Percentiles rank a stretch among this genome's conserved stretches.
These are phyloP conservation scores for Colletotrichum noveboracense DNA, from an alignment of 2,329 filamentous ascomycete genomes.

Conservation along the genomic window DNA sequence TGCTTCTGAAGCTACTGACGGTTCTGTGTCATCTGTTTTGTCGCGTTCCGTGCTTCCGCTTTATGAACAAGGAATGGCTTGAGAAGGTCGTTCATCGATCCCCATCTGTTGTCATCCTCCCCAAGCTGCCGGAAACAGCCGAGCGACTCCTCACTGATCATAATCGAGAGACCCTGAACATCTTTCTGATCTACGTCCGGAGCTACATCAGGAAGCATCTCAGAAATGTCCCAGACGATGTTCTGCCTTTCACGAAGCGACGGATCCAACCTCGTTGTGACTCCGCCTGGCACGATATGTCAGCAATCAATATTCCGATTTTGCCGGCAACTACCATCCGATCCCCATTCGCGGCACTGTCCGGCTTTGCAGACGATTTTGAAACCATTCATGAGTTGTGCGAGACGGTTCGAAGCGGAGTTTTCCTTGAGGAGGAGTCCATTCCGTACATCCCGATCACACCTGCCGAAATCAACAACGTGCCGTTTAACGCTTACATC, in stretches of 20 bases:
- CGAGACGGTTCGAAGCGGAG: slow-evolving; percentile 65
- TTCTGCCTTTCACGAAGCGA: slow-evolving; percentile 61
- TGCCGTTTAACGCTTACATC: slow-evolving; percentile 69
- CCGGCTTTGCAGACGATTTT: slow-evolving; percentile 70
- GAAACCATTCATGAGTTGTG: slow-evolving; percentile 71
- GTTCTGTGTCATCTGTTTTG: slow-evolving; percentile 76
- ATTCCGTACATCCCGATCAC: slow-evolving; percentile 72
- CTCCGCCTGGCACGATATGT: background rate
- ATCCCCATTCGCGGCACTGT: slow-evolving; percentile 75
- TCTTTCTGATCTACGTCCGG: slow-evolving; percentile 72
- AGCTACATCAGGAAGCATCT: slow-evolving; percentile 73
- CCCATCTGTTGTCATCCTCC: slow-evolving; percentile 51
- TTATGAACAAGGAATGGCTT: slow-evolving; percentile 44
- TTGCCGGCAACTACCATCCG: slow-evolving; percentile 54
- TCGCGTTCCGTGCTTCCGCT: slow-evolving; percentile 55
- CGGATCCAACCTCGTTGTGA: background rate
- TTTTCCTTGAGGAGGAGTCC: slow-evolving; percentile 77
- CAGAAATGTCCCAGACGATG: slow-evolving; percentile 49
- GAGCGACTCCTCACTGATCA: slow-evolving; percentile 62
- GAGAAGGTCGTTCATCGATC: slow-evolving; percentile 58
- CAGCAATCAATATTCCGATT: background rate
- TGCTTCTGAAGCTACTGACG: slow-evolving; percentile 67
- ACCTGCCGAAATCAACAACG: slow-evolving; percentile 53
- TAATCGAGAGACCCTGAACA: slow-evolving; percentile 68
- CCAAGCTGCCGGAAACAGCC: slow-evolving; percentile 42